Base-by-base conservation (phyloP, 768 basidiomycete genomes). In the Panus rudis region DNA sequence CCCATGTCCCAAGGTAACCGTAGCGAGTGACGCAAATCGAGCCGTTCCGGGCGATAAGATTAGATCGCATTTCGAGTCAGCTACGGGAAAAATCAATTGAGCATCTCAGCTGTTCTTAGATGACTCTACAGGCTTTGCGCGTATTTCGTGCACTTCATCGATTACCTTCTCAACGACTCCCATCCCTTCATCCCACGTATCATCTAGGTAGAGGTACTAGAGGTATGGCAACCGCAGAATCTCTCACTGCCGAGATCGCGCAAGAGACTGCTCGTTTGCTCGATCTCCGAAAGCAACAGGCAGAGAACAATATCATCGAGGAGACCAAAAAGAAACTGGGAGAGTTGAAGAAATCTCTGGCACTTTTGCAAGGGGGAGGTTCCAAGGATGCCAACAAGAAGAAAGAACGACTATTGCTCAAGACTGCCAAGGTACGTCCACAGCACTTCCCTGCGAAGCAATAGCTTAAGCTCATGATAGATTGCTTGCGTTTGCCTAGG, bases 371-470 rank as follows among this genome's bases (percentile, higher is more conserved):
- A 49, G 62, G 65, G 30, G 64, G 68, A 39, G 69, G 67, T 40
- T 66, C 61, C 35, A 73, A 69, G 32, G 71, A 65, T 7, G 70
- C 63, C 13, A 70, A 59, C 38, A 79, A 79, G 67, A 84, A 84
- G 68, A 79, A 73, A 53, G 84, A 77, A 39, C 67, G 77, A 37
- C 57, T 97, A 49, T 58, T 86, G 44, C 73, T 99, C 52, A 99
- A 99, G 69, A 94, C 92, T 1, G 86, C 92, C 31, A 97, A 99
- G 78, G 92, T 87, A 42, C 43, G 80, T 53, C 17, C 22, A 4
- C 12, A 6, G 2, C 21, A 11, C 28, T 14, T 14, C 12, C 23
- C 26, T 28, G n/a, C 4, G 19, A 31, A 3, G 43, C 14, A 12
- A n/a, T 22, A 28, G 39, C 43, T 42, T 26, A 48, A 52, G 47